phyloP scores from a whole-genome alignment of 148 eudicot species.

The Spergularia bocconei region DNA sequence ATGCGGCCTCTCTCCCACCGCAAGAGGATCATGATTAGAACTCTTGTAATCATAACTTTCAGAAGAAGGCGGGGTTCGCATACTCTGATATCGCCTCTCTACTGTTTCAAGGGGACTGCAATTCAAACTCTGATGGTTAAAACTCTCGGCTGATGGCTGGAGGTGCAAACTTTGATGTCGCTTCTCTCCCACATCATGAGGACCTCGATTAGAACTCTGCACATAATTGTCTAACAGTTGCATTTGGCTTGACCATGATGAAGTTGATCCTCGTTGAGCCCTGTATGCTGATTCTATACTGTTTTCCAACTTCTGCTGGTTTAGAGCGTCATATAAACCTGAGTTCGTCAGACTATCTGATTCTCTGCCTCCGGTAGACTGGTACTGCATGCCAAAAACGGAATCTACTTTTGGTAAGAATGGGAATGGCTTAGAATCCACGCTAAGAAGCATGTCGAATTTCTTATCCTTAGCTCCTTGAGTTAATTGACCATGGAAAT shows the following conservation, averaged over 20 bases:
- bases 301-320: constrained; percentile 41
- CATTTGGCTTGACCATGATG: constrained; percentile 52
- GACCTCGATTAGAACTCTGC: constrained; percentile 37
- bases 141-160: constrained; percentile 43
- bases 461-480: constrained; percentile 70
- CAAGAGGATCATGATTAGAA: too few species aligned
- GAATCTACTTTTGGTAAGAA: constrained; percentile 35
- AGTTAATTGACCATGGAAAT: constrained; percentile 80
- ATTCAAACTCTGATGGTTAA: too few species aligned
- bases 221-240: constrained; percentile 49
- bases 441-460: constrained; percentile 57
- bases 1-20: constrained; percentile 61
- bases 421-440: constrained; percentile 36
- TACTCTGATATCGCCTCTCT: constrained; percentile 71
- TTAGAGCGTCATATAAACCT: constrained; percentile 38
- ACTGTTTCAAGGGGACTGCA: constrained; percentile 12
- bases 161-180: constrained; percentile 66
- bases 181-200: constrained; percentile 55
- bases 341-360: constrained; percentile 47
- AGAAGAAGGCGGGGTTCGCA: constrained; percentile 64
- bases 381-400: constrained; percentile 35
- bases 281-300: constrained; percentile 46
- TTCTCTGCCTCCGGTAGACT: constrained; percentile 38
- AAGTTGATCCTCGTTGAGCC: constrained; percentile 44
- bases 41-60: not conserved